Base-by-base conservation (phyloP, 2,329 filamentous ascomycete genomes). In the Incumbomyces lentus region DNA sequence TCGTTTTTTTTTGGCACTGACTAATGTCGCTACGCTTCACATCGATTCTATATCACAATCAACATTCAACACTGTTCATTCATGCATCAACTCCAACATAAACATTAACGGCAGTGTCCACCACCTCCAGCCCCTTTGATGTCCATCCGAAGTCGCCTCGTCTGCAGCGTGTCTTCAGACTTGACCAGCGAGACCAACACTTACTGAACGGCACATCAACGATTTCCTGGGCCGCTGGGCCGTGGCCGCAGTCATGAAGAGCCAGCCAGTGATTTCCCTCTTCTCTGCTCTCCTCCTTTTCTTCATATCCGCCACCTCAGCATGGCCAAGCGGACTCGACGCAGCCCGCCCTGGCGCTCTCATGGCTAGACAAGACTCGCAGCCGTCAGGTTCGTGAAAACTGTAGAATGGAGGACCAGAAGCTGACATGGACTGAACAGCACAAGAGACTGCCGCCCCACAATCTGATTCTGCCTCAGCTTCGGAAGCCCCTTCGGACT, bases 281-380 rank as follows among this genome's bases (percentile, higher is more conserved):
- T 26, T 54, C 33, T 52, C 51, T 16, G 40, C 49, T 29, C 34
- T 55, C 18, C 30, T 61, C 34, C 52, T 61, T 43, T 46, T 59
- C 46, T 52, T 58, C 41, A 51, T 41, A 31, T 51, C 59, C 10
- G 36, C 56, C 17, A 53, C 58, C 14, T 50, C 55, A 44, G 59
- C 59, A 31, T 62, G 58, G 60, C 58, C 60, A 49, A 61, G 60
- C 59, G 59, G 58, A 5, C 34, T 45, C n/a, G 42, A 45, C n/a
- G 22, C 29, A n/a, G 18, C 53, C 53, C 32, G 45, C 52, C 22
- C 44, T 50, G 53, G 48, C 11, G 34, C 59, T 29, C 42, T 61
- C 29, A 22, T 59, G 30, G 47, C 49, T 34, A 47, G 58, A 39
- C 53, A 60, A 47, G 49, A 59, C n/a, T 42, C 46, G 29, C 33